Base-by-base conservation (phyloP, 2,329 filamentous ascomycete species). In the Trichoderma endophyticum region DNA sequence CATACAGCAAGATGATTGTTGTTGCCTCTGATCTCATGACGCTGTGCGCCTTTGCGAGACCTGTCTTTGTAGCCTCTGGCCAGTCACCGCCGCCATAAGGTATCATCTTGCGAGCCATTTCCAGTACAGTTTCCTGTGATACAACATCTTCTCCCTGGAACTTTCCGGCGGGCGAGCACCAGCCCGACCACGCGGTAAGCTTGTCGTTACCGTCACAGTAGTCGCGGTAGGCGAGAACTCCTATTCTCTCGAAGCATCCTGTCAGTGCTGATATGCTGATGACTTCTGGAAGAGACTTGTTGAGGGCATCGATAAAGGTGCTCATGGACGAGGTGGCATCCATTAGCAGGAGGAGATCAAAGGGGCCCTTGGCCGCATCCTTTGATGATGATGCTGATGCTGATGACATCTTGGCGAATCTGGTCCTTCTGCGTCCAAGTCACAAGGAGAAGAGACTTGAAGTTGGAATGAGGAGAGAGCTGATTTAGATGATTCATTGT, bases 181-280 rank as follows among this genome's bases (percentile, higher is more conserved):
- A 87, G 3, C 85, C 84, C 0, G 85, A 87, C 83, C 85, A 88
- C 63, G 86, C 79, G 2, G 83, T 81, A 28, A 85, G 72, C 4
- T 66, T 51, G 43, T 51, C 43, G 0, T 6, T 21, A 57, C 15
- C 77, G 14, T 74, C 71, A 72, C 77, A 80, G 75, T 86, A 87
- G 77, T 88, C 86, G 6, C 86, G 82, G 73, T 87, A 88, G 1
- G 83, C 84, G 14, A 87, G 76, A 4, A 87, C 80, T 7, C 85
- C 86, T 68, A 87, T 84, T 2, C 84, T 82, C 5, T 83, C 80
- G 75, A 88, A 87, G 74, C 83, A 84, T 66, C 80, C 82, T 0
- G 86, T 87, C 1, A 87, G 79, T 1, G 82, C 80, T 1, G 85
- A 86, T 7, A 87, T 79, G 39, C 83, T 82, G 71, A 88, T 83